Conservation (phyloP, 1,284 basidiomycete genomes). For the Apiotrichum sp. region DNA sequence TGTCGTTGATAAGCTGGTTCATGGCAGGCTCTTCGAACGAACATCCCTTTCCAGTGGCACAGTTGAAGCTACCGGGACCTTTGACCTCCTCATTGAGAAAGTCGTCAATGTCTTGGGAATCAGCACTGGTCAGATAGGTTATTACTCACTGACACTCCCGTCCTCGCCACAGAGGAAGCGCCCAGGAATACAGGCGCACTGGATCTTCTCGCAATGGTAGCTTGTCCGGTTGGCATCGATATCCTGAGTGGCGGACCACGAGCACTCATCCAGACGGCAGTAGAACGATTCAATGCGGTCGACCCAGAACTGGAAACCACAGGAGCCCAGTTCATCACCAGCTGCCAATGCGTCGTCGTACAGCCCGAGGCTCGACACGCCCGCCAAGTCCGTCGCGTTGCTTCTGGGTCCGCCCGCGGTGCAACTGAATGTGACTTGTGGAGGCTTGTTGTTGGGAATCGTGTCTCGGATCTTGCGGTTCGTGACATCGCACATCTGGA, state of each 20-base stretch:
- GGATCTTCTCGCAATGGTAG: constrained; percentile 74
- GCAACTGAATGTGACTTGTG: constrained; percentile 93
- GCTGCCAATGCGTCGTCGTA: background rate
- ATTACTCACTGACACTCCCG: constrained; percentile 74
- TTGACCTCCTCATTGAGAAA: constrained; percentile 85
- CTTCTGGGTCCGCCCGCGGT: constrained; percentile 40
- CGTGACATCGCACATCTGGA: constrained; percentile 97
- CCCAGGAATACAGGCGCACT: constrained; percentile 85
- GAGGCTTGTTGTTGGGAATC: constrained; percentile 70
- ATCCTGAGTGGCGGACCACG: constrained; percentile 38
- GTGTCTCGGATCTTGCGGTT: constrained; percentile 87
- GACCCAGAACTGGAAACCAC: constrained; percentile 97
- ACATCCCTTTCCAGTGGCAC: constrained; percentile 66
- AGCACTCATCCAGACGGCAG: constrained; percentile 63
- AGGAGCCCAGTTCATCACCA: constrained; percentile 50
- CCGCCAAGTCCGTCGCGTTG: constrained; percentile 6
- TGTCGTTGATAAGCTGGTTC: constrained; percentile 86
- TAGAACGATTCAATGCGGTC: constrained; percentile 91
- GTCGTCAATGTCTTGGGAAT: constrained; percentile 73
- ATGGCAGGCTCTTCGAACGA: constrained; percentile 92
- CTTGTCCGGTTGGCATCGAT: constrained; percentile 62
- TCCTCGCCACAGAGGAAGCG: constrained; percentile 93
- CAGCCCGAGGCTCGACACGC: constrained; percentile 1
- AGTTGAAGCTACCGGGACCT: constrained; percentile 83
- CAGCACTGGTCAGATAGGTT: background rate